A percentile compares a stretch with the other conserved stretches of the same genome.
phyloP scores from a whole-genome alignment of 2,329 filamentous ascomycete genomes.

The Ploettnerulaceae sp. region DNA sequence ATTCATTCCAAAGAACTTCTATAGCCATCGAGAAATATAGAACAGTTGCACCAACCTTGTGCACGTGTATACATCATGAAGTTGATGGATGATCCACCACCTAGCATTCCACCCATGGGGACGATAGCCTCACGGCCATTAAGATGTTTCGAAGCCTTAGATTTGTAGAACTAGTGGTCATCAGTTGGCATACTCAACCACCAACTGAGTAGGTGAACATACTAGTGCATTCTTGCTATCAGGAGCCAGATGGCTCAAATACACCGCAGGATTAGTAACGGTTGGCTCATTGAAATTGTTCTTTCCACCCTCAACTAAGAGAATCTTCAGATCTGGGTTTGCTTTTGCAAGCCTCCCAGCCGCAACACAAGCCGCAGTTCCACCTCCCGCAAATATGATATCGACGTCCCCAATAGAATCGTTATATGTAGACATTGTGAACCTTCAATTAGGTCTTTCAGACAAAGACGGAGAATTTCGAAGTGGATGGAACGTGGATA shows the following conservation, averaged over 20 bases:
- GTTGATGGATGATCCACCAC: slow-evolving; percentile 58
- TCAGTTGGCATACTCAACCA: neutral
- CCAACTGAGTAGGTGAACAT: neutral
- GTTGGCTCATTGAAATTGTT: slow-evolving; percentile 48
- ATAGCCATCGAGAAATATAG: too few species aligned
- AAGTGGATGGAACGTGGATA: too few species aligned
- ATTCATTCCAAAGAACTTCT: too few species aligned
- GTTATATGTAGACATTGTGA: slow-evolving; percentile 27
- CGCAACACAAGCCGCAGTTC: slow-evolving; percentile 45
- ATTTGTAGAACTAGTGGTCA: slow-evolving; percentile 46
- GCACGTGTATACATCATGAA: slow-evolving; percentile 50
- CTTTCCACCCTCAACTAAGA: slow-evolving; percentile 49
- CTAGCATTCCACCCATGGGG: slow-evolving; percentile 46
- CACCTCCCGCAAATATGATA: slow-evolving; percentile 48
- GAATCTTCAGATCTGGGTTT: slow-evolving; percentile 44
- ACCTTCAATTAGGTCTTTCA: too few species aligned
- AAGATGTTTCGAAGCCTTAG: slow-evolving; percentile 42
- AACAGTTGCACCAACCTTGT: slow-evolving; percentile 39
- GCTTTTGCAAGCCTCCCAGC: slow-evolving; percentile 47
- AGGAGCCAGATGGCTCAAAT: slow-evolving; percentile 43
- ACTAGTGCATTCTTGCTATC: slow-evolving; percentile 43
- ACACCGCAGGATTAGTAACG: slow-evolving; percentile 49
- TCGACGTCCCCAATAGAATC: slow-evolving; percentile 40
- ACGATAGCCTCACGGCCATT: slow-evolving; percentile 42
- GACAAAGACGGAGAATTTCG: too few species aligned